Conservation (phyloP, 2,329 filamentous ascomycete species). For the Apiospora phragmitis region DNA sequence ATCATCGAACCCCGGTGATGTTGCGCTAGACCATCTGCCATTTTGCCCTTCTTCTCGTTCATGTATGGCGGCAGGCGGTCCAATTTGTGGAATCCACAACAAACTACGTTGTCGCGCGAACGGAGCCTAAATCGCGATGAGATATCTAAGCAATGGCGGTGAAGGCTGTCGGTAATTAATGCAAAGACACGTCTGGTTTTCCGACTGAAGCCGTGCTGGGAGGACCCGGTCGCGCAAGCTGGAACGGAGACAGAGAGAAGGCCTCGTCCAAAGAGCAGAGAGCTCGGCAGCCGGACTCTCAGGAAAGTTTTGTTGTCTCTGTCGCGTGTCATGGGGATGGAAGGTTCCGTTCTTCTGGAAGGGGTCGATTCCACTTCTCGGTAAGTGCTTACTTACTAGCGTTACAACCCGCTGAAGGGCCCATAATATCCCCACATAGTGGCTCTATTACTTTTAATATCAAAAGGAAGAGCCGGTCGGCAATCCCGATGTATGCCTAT, state of each 20-base stretch:
- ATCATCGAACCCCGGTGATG: not conserved
- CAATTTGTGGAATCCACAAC: not conserved
- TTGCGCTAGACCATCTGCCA: not conserved
- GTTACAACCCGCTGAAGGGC: not conserved
- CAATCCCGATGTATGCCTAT: not conserved
- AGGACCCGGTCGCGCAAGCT: not conserved
- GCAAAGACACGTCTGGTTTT: not conserved
- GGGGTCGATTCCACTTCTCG: not conserved
- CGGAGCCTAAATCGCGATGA: not conserved
- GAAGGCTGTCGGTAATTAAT: not conserved
- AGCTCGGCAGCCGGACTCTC: not conserved
- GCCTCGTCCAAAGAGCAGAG: not conserved
- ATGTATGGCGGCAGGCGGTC: not conserved
- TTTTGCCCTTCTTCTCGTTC: too few relatives aligned
- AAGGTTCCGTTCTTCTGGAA: not conserved
- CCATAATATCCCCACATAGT: not conserved
- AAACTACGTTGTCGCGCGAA: not conserved
- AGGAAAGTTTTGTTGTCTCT: not conserved
- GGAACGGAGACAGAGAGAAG: not conserved
- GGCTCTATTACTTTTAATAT: not conserved
- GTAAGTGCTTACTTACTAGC: too few relatives aligned
- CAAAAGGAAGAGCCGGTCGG: not conserved
- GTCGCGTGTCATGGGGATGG: not conserved
- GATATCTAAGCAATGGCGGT: not conserved
- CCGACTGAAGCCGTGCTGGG: not conserved